Evolutionary conservation across 257 asterid genomes (phyloP), one percentile per base, ranked within the genome.

Genomic region (Prunella vulgaris): DNA sequence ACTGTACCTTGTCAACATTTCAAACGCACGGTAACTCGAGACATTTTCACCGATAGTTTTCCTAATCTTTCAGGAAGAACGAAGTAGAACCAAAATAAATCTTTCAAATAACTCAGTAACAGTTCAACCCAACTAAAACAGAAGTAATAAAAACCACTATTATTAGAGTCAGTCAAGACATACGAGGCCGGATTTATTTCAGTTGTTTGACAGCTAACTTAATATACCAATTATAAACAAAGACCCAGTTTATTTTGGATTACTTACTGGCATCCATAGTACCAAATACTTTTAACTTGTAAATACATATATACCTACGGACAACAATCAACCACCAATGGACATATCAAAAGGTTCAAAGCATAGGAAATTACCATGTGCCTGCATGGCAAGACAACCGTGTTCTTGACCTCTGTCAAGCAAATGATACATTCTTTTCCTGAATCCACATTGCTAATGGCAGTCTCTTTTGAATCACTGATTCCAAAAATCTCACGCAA

Each of bases 341-440:
- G 49, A 68, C 46, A 59, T 57, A 53, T 4, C 37, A 54, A 35
- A 64, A 60, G n/a, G 57, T 20, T 27, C 15, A 63, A 40, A 75
- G 81, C 68, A 27, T 10, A 28, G 72, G 68, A 49, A 68, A 74
- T 87, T 84, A 93, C 98, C 98, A 93, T 87, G 86, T 93, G 98
- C 72, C 98, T 80, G 72, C 98, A 93, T 1, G 98, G 97, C 79
- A 93, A 81, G 78, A 88, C 95, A 56, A 96, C 95, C 0, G 94
- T 90, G 74, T 90, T 88, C 83, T 85, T 93, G 28, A 74, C 90
- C 76, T 90, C 97, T 20, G 97, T 93, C 96, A 93, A 84, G 81
- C 98, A 93, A 80, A 93, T 88, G 68, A 90, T 90, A 53, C 98
- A 93, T 61, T 88, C 98, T 83, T 90, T 88, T 63, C 96, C 98